Conservation (phyloP, 768 basidiomycete genomes). For the Chalciporus sphaerocephalus region DNA sequence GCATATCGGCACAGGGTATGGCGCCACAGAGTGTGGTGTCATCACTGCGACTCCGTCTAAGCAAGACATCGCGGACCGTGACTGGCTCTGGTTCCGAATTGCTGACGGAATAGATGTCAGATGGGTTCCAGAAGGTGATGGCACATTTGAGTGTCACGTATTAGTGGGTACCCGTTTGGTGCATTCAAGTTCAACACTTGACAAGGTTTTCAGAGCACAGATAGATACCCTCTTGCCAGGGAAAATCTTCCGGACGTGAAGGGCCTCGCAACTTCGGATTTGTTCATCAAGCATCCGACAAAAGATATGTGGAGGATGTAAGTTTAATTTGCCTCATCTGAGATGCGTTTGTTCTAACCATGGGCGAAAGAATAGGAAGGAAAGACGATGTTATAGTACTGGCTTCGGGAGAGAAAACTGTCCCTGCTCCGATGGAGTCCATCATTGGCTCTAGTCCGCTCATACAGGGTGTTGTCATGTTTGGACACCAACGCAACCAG, state of each 20-base stretch:
- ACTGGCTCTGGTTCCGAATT: constrained; percentile 16
- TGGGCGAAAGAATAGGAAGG: constrained; percentile 34
- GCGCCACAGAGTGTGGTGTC: constrained; percentile 21
- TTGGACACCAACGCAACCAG: constrained; percentile 27
- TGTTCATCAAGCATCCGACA: constrained; percentile 42
- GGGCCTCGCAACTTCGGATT: constrained; percentile 38
- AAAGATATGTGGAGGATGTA: constrained; percentile 24
- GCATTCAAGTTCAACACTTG: background rate
- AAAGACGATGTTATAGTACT: constrained; percentile 31
- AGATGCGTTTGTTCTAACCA: background rate
- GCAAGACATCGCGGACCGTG: constrained; percentile 9
- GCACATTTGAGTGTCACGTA: constrained; percentile 34
- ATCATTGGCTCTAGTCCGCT: constrained; percentile 14
- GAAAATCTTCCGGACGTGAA: constrained; percentile 35
- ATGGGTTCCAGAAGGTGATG: constrained; percentile 30
- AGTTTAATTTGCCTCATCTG: background rate
- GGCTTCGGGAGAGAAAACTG: constrained; percentile 31
- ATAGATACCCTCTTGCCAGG: background rate
- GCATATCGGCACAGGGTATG: constrained; percentile 8
- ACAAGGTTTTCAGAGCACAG: background rate
- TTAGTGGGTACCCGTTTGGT: constrained; percentile 20
- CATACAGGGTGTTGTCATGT: constrained; percentile 25
- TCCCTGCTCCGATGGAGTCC: constrained; percentile 30
- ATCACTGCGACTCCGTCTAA: background rate
- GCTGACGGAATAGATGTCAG: constrained; percentile 14